Evolutionary conservation across 495 filamentous ascomycete genomes (phyloP).

Genomic region (Xylaria sp.): DNA sequence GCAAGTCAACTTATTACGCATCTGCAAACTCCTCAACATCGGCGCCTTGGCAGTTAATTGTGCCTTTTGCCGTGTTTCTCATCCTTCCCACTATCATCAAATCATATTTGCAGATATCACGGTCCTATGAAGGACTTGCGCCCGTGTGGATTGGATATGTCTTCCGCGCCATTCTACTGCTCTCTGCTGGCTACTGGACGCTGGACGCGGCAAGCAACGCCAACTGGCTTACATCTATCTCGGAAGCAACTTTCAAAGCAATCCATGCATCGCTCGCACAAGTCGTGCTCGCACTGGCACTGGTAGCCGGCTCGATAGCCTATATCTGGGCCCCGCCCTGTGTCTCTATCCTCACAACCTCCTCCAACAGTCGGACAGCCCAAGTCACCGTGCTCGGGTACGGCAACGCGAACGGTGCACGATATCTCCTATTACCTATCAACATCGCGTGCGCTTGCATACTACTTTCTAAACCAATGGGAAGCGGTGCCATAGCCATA

Average conservation of each 20-base stretch:
- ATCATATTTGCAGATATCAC: slow-evolving; percentile 74
- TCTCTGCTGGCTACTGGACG: slow-evolving; percentile 84
- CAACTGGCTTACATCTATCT: slow-evolving; percentile 72
- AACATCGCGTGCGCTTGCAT: slow-evolving; percentile 77
- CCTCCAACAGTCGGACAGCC: slow-evolving; percentile 44
- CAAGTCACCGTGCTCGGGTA: slow-evolving; percentile 84
- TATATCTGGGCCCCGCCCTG: slow-evolving; percentile 80
- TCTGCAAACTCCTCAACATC: slow-evolving; percentile 92
- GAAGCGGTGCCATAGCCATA: slow-evolving; percentile 79
- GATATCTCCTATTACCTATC: slow-evolving; percentile 83
- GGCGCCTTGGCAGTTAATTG: slow-evolving; percentile 83
- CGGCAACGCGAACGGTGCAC: slow-evolving; percentile 88
- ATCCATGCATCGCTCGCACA: slow-evolving; percentile 78
- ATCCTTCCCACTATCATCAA: slow-evolving; percentile 80
- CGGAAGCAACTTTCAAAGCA: slow-evolving; percentile 68
- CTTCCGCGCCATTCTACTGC: slow-evolving; percentile 76
- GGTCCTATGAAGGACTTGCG: slow-evolving; percentile 85
- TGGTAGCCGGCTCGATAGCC: slow-evolving; percentile 69
- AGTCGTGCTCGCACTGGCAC: slow-evolving; percentile 74
- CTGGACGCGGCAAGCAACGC: slow-evolving; percentile 91
- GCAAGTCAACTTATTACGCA: slow-evolving; percentile 93
- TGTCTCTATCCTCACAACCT: slow-evolving; percentile 61
- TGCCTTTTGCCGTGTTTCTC: slow-evolving; percentile 77
- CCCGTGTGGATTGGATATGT: slow-evolving; percentile 81
- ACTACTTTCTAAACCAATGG: slow-evolving; percentile 94